Percentiles rank a stretch among this genome's conserved stretches.
phyloP scores from a whole-genome alignment of 2,329 filamentous ascomycete genomes.

The Phoma sp. region DNA sequence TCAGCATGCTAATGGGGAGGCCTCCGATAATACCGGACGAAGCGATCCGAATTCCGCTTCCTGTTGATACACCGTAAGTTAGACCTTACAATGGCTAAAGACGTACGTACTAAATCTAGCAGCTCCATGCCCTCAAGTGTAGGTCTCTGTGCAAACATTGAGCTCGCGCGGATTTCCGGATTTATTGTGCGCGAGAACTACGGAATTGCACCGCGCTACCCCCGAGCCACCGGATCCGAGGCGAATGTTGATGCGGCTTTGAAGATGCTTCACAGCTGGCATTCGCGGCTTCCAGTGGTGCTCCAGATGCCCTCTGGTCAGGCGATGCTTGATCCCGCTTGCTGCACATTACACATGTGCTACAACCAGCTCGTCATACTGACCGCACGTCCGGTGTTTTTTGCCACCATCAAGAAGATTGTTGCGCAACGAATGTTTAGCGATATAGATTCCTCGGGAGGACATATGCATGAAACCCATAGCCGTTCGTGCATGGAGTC shows the following conservation, averaged over 20 bases:
- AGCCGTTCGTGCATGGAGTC: constrained; percentile 28
- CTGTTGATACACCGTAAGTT: constrained; percentile 31
- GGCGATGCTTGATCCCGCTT: constrained; percentile 26
- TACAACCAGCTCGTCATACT: constrained; percentile 36
- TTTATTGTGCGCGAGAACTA: constrained; percentile 39
- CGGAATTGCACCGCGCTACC: constrained; percentile 28
- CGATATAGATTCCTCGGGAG: constrained; percentile 18
- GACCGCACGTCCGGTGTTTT: constrained; percentile 34
- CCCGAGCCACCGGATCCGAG: constrained; percentile 10
- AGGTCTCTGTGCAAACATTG: constrained; percentile 34
- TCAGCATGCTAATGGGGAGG: constrained; percentile 37
- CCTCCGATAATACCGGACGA: constrained; percentile 36
- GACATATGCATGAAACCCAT: constrained; percentile 19
- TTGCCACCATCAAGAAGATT: constrained; percentile 32
- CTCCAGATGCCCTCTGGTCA: constrained; percentile 20
- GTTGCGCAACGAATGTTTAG: constrained; percentile 29
- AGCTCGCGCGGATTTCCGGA: constrained; percentile 32
- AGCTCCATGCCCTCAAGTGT: constrained; percentile 32
- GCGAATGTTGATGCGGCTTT: constrained; percentile 28
- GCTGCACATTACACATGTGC: constrained; percentile 33
- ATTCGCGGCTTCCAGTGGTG: constrained; percentile 21
- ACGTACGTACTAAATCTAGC: constrained; percentile 6
- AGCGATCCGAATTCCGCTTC: constrained; percentile 33
- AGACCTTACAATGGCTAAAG: neutral
- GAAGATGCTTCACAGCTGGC: constrained; percentile 32